Evolutionary conservation across 2,329 filamentous ascomycete genomes (phyloP).

Genomic region (Apiospora arundinis): DNA sequence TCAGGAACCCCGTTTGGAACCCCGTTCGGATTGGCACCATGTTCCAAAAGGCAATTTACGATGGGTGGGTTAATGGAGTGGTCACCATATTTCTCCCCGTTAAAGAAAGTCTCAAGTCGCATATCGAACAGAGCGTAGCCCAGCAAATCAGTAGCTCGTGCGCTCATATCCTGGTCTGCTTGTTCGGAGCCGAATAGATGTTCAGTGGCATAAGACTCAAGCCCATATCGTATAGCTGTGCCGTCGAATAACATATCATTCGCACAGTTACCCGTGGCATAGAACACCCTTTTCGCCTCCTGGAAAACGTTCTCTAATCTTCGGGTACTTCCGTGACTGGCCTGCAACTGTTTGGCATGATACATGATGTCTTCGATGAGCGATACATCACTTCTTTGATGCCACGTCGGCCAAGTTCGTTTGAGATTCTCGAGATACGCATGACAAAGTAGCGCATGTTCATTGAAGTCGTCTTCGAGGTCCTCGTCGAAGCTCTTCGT

Average conservation of each 20-base stretch:
- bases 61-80: neutral
- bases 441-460: neutral
- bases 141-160: neutral
- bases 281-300: neutral
- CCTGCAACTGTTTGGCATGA: neutral
- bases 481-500: neutral
- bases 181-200: neutral
- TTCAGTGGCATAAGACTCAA: neutral
- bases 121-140: neutral
- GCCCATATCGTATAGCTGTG: neutral
- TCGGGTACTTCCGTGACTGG: neutral
- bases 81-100: neutral
- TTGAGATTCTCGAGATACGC: neutral
- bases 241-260: neutral
- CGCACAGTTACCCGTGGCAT: neutral
- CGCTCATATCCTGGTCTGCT: neutral
- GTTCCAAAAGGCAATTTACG: neutral
- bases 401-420: neutral
- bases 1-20: neutral
- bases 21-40: neutral
- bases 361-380: neutral
- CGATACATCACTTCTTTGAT: too few species aligned
- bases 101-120: neutral
- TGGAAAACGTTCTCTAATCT: neutral
- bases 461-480: neutral